Conservation (phyloP, 306 rosid genomes). For the Quercus agrifolia region DNA sequence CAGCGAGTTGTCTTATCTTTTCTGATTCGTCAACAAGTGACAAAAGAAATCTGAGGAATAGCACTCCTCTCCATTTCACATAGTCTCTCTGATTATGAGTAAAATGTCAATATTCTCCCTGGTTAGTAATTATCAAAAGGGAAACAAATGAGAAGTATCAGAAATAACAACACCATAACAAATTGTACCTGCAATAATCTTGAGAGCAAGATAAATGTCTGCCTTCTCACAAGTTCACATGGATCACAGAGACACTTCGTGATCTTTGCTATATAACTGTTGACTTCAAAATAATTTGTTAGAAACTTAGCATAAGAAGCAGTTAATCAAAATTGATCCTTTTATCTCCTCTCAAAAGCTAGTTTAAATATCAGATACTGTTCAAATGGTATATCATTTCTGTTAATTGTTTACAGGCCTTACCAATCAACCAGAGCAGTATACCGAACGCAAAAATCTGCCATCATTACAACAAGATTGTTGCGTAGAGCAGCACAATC, state of each 20-base stretch:
- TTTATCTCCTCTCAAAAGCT: not conserved
- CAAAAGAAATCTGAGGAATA: constrained; percentile 89
- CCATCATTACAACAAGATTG: constrained; percentile 78
- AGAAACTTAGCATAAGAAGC: constrained; percentile 16
- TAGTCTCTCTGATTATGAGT: constrained; percentile 48
- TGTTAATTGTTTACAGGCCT: constrained; percentile 23
- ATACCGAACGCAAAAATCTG: constrained; percentile 91
- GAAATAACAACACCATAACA: not conserved
- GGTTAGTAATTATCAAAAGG: constrained; percentile 5
- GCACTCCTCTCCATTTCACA: constrained; percentile 97
- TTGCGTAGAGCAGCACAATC: constrained; percentile 85
- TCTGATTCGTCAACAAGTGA: constrained; percentile 96
- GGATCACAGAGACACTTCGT: constrained; percentile 87
- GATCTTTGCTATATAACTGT: constrained; percentile 84
- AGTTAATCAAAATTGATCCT: not conserved
- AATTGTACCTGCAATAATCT: constrained; percentile 80
- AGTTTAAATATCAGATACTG: not conserved
- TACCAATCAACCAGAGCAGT: constrained; percentile 98
- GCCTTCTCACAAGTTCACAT: constrained; percentile 96
- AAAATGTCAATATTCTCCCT: not conserved
- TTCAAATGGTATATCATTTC: not conserved
- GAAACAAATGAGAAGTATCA: not conserved
- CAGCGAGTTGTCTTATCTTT: constrained; percentile 72
- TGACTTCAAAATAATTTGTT: constrained; percentile 35
- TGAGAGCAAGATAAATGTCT: constrained; percentile 84